Evolutionary conservation across 1,284 basidiomycete species (phyloP), one percentile per base, ranked within the genome.

Genomic region (Cystobasidium sp.): DNA sequence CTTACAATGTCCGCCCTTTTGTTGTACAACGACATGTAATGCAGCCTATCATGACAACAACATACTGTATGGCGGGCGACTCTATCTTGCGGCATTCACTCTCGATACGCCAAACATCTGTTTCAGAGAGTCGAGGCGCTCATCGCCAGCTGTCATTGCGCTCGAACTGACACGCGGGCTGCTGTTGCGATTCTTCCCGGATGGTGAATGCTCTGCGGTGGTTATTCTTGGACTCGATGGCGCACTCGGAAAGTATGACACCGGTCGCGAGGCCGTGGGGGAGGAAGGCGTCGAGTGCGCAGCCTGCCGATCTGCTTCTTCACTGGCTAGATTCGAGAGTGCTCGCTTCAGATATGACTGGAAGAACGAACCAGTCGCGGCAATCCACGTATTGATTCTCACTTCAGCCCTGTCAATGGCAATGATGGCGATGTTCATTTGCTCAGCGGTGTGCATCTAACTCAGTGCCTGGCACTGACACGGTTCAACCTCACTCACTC

Each of bases 401-500:
- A 52, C 52, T 59, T 74, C 64, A n/a, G 71, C 65, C 39, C 74
- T 75, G 51, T 12, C 24, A 53, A 14, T 18, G 18, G 20, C 39
- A 12, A 20, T 61, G 24, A 22, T 10, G 46, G 24, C 46, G 63
- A 46, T 31, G n/a, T 14, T 16, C 20, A 61, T 7, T 3, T n/a
- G 52, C 8, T 1, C 5, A 16, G 31, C 31, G 31, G 2, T 31
- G 31, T 31, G 31, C 31, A 31, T 31, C 31, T 31, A 31, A 31
- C 31, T 31, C 31, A 31, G 31, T 31, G 31, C 31, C 31, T 31
- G 31, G 31, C 31, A 31, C 31, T 31, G 31, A 31, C 31, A 64
- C 6, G 12, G 8, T 12, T 8, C 46, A 16, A 5, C 53, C 74
- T 90, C 85, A 79, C 90, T 88, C 81, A 95, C 94, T 78, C 90